These are phyloP conservation scores for Gnomoniopsis smithogilvyi DNA, from an alignment of 2,329 filamentous ascomycete species.

Conservation along the genomic window DNA sequence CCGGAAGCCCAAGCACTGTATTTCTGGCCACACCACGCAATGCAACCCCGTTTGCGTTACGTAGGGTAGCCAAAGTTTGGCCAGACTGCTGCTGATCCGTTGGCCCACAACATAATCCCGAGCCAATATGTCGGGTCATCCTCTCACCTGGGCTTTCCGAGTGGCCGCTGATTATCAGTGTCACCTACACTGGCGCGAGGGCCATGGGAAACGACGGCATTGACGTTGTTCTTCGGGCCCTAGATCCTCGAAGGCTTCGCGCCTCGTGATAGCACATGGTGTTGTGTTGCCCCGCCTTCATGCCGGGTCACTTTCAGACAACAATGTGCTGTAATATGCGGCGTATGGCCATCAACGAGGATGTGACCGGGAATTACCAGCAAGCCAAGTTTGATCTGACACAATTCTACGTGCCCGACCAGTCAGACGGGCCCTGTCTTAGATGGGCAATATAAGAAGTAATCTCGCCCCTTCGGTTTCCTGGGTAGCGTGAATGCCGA, in stretches of 20 bases:
- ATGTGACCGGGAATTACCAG: too few relatives aligned
- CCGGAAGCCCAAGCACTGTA: too few relatives aligned
- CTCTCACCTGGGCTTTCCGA: neutral
- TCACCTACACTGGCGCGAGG: neutral
- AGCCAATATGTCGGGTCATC: conserved; percentile 6
- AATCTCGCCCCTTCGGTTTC: neutral
- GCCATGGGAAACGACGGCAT: too few relatives aligned
- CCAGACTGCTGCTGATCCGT: neutral
- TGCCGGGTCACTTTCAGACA: neutral
- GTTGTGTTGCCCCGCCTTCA: too few relatives aligned
- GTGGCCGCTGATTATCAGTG: neutral
- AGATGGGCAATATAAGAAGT: neutral
- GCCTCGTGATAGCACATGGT: too few relatives aligned
- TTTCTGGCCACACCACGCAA: too few relatives aligned
- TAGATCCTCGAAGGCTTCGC: too few relatives aligned
- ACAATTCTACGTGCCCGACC: neutral
- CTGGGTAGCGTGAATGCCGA: conserved; percentile 3
- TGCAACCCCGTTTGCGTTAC: too few relatives aligned
- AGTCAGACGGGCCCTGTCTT: neutral
- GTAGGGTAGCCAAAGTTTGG: neutral
- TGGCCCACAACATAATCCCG: neutral
- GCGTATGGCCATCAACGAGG: too few relatives aligned
- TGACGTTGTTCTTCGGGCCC: too few relatives aligned
- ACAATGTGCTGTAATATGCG: neutral
- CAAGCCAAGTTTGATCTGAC: too few relatives aligned